Base-by-base conservation (phyloP, 2,329 filamentous ascomycete species). In the Talaromyces verruculosus region DNA sequence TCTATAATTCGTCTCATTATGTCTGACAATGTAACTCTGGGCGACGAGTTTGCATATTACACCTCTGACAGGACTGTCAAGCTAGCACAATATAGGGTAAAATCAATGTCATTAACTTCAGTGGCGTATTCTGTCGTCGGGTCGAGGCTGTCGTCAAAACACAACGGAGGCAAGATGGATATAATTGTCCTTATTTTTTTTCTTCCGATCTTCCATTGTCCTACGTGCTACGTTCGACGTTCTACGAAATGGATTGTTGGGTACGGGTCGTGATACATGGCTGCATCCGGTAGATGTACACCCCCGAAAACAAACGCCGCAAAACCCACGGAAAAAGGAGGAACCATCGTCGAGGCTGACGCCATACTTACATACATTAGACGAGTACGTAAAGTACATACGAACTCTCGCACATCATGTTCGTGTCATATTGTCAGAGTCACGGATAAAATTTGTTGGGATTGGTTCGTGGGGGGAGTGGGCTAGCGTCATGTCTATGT, bases 321-420 rank as follows among this genome's bases (percentile, higher is more conserved):
- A 33, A 55, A 55, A 13, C 17, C n/a, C 7, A 53, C 8, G 7
- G 8, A 11, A n/a, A 35, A 33, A 30, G 17, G 49, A 35, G 30
- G 51, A 35, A 55, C 30, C 30, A 5, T 17, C 10, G 11, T 37
- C 43, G 47, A 37, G 61, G 47, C 61, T 63, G 22, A 63, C 61
- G 35, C 61, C 22, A 63, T 55, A 55, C 43, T 49, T 37, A 45
- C 43, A 30, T 60, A 19, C 11, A 19, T 33, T 6, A 51, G n/a
- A 51, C 43, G 59, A 61, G 19, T 39, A 37, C 53, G 25, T 37
- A 57, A 43, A 61, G 19, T 39, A 37, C 53, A 39, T 37, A 57
- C 30, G 30, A 22, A 57, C 30, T 37, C 3, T 33, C 4, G 49
- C 49, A 53, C 15, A 53, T 37, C 30, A 37, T 37, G 30, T 57